Conservation (phyloP, 306 rosid genomes). For the Vigna unguiculata region DNA sequence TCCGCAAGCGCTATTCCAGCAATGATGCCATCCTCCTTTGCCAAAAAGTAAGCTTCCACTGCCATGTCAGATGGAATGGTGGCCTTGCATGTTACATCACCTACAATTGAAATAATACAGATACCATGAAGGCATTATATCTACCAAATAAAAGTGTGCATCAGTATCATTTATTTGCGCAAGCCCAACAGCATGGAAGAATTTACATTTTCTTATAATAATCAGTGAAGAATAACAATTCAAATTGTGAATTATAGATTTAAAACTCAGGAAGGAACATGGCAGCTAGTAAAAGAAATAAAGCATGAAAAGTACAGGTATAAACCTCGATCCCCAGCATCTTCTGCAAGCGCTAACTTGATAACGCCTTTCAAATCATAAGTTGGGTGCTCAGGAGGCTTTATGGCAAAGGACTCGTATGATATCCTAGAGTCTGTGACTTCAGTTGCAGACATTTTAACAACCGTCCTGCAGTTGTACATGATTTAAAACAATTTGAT, state of each 20-base stretch:
- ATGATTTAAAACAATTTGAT: conserved; percentile 33
- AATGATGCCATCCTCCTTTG: conserved; percentile 84
- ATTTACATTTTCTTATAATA: not conserved
- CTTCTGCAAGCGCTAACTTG: conserved; percentile 85
- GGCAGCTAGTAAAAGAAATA: not conserved
- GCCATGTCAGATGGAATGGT: conserved; percentile 80
- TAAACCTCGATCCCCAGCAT: conserved; percentile 80
- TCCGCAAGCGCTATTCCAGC: conserved; percentile 90
- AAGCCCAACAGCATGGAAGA: not conserved
- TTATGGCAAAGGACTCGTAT: conserved; percentile 56
- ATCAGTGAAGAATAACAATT: conserved; percentile 11
- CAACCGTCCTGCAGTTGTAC: conserved; percentile 51
- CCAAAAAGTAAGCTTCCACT: conserved; percentile 91
- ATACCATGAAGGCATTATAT: conserved; percentile 26
- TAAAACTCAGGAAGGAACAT: not conserved
- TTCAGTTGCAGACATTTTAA: conserved; percentile 63
- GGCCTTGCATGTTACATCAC: conserved; percentile 87
- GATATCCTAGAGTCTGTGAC: conserved; percentile 47
- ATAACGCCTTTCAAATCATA: conserved; percentile 80
- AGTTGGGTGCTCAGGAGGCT: conserved; percentile 91
- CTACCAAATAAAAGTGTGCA: conserved; percentile 3
- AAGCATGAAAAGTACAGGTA: conserved; percentile 6
- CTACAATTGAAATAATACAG: conserved; percentile 54
- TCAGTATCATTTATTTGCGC: not conserved
- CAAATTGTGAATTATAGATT: not conserved